phyloP scores from a whole-genome alignment of 129 eudicot genomes.

The Centrapalus pauciflorus region DNA sequence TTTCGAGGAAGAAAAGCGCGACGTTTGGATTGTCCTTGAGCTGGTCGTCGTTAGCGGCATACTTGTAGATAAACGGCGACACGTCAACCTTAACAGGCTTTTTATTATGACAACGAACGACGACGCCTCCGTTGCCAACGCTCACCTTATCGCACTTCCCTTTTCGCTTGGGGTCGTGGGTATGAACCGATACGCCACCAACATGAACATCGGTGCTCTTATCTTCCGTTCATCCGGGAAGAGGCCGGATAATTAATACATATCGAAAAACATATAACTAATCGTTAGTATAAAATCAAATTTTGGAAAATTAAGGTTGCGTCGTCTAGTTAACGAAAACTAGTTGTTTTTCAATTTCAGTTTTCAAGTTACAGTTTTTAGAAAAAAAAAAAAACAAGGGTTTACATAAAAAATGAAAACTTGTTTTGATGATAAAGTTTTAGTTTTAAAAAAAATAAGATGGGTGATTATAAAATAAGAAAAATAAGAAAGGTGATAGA shows the following conservation, averaged over 20 bases:
- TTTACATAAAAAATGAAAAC: too few relatives aligned
- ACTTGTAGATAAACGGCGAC: conserved; percentile 35
- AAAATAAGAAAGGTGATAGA: too few relatives aligned
- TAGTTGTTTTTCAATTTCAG: too few relatives aligned
- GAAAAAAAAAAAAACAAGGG: too few relatives aligned
- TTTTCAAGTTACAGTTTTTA: too few relatives aligned
- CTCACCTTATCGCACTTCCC: conserved; percentile 23
- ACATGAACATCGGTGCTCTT: conserved; percentile 35
- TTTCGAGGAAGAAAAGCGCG: conserved; percentile 50
- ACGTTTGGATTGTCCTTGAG: conserved; percentile 54
- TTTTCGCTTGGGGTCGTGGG: conserved; percentile 2
- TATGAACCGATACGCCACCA: conserved; percentile 27
- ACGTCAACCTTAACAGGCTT: conserved; percentile 32
- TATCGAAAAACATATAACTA: background rate
- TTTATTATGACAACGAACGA: conserved; percentile 35
- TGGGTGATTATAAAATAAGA: too few relatives aligned
- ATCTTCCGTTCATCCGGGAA: conserved; percentile 36
- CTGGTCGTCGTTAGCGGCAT: conserved; percentile 53
- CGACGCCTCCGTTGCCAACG: conserved; percentile 44
- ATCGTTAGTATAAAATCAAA: background rate
- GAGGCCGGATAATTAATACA: too few relatives aligned
- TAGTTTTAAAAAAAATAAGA: too few relatives aligned
- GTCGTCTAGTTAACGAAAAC: too few relatives aligned
- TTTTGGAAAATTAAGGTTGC: background rate
- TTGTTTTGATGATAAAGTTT: too few relatives aligned